Base-by-base conservation (phyloP, 306 rosid genomes). In the Lathyrus aphaca region DNA sequence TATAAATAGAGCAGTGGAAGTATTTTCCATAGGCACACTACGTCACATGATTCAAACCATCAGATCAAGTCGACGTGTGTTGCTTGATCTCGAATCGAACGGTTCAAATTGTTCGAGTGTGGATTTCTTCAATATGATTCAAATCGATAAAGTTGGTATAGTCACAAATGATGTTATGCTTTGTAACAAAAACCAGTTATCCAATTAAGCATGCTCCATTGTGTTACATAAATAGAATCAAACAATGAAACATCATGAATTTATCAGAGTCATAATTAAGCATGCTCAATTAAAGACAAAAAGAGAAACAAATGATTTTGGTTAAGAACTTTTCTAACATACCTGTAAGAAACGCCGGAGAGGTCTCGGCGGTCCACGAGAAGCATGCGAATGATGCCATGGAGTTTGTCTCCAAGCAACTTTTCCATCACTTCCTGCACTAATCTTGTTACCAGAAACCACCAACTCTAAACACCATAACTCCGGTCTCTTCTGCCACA, bases 361-460 rank as follows among this genome's bases (percentile, higher is more conserved):
- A 40, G 96, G 98, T 11, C 97, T 84, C 29, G 96, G 98, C 5
- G 98, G 97, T 39, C 98, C 98, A 0, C 98, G 86, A 53, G 98
- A 90, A 59, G 98, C 98, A 60, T 93, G 98, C 40, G 98, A 90
- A 62, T 93, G 98, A 83, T 93, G 97, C 97, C 96, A 93, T 2
- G 98, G 98, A 35, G 98, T 93, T 64, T 90, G 98, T 43, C 98
- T 84, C 98, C 98, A 93, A 14, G 98, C 96, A 46, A 93, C 84
- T 58, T 88, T 93, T 0, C 97, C 96, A 55, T 93, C 97, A 75
- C 96, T 90, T 4, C 98, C 98, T 0, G 98, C 98, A 71, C 94
- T 93, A 59, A 93, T 90, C 61, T 93, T 93, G 83, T 85, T 83
- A 0, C 98, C 94, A n/a, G 88, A 75, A 19, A 93, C 73, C 68